Percentiles rank a stretch among this genome's conserved stretches.
Evolutionary conservation across 139 green algal species (phyloP).

Genomic region (Closterium sp.): DNA sequence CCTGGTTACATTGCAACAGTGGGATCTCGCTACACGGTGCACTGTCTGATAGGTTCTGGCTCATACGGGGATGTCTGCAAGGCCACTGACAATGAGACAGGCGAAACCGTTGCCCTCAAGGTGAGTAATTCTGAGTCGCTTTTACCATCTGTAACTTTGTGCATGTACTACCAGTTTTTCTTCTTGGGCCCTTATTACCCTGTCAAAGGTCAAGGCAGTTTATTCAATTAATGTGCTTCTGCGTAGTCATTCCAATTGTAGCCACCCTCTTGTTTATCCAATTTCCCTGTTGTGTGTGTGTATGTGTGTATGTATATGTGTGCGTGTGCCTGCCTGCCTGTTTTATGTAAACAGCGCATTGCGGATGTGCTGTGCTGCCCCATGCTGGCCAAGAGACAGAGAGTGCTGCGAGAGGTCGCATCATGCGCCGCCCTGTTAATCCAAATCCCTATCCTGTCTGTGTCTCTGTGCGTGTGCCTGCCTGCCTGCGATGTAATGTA

Average conservation of each 20-base stretch:
- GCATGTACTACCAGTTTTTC: no score
- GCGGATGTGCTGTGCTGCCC: conserved; percentile 48
- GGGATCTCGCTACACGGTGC: conserved; percentile 35
- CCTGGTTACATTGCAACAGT: conserved; percentile 27
- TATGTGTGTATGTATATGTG: neutral
- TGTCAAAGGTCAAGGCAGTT: no score
- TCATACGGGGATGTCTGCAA: conserved; percentile 52
- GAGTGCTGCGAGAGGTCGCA: neutral
- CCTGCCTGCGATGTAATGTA: neutral
- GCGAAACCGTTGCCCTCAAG: conserved; percentile 48
- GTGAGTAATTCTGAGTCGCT: no score
- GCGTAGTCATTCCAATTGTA: no score
- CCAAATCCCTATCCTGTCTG: neutral
- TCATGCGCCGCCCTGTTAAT: conserved; percentile 17
- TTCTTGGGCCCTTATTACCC: no score
- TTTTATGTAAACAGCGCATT: conserved; percentile 9
- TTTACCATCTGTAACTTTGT: no score
- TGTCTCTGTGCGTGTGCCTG: neutral
- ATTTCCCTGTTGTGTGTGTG: neutral
- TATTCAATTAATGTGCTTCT: no score
- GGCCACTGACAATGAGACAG: conserved; percentile 45
- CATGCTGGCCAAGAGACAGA: conserved; percentile 51
- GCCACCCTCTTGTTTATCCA: no score
- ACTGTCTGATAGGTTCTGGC: conserved; percentile 46
- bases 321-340: neutral